A percentile compares a stretch with the other conserved stretches of the same genome.
Evolutionary conservation across 1,139 yeast species (phyloP).

Genomic region (Saccharomyces pastorianus): DNA sequence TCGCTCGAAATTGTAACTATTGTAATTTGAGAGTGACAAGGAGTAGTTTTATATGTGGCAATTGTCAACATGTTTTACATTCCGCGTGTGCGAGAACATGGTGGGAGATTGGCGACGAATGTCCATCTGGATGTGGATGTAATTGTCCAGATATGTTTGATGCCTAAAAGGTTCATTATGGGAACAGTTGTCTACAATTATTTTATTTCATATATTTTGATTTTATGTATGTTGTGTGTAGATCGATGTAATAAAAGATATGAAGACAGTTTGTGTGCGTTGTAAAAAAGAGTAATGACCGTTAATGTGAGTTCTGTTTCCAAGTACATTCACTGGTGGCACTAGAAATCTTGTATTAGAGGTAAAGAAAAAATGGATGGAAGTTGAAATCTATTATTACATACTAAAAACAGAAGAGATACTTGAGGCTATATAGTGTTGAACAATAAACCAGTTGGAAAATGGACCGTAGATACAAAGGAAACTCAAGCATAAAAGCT

Average conservation of each 20-base stretch:
- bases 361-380: conserved; percentile 5
- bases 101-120: conserved; percentile 62
- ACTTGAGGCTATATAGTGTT: not conserved
- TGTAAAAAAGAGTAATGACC: not conserved
- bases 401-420: not conserved
- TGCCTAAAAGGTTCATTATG: conserved; percentile 2
- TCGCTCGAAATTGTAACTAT: conserved; percentile 43
- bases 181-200: too few relatives aligned
- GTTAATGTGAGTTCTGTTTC: too few relatives aligned
- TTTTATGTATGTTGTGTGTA: too few relatives aligned
- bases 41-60: conserved; percentile 58
- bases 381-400: not conserved
- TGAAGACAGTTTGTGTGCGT: not conserved
- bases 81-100: conserved; percentile 71
- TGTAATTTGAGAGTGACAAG: conserved; percentile 58
- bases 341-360: too few relatives aligned
- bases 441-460: not conserved
- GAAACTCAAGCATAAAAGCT: not conserved
- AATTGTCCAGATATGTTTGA: conserved; percentile 41
- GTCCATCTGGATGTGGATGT: conserved; percentile 93
- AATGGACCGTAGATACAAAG: not conserved
- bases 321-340: too few relatives aligned
- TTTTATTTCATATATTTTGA: too few relatives aligned
- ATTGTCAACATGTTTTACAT: conserved; percentile 75
- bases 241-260: too few relatives aligned